A percentile compares a stretch with the other conserved stretches of the same genome.
These are phyloP conservation scores for Teunomyces lycoperdinae DNA, from an alignment of 805 yeast species.

Conservation along the genomic window DNA sequence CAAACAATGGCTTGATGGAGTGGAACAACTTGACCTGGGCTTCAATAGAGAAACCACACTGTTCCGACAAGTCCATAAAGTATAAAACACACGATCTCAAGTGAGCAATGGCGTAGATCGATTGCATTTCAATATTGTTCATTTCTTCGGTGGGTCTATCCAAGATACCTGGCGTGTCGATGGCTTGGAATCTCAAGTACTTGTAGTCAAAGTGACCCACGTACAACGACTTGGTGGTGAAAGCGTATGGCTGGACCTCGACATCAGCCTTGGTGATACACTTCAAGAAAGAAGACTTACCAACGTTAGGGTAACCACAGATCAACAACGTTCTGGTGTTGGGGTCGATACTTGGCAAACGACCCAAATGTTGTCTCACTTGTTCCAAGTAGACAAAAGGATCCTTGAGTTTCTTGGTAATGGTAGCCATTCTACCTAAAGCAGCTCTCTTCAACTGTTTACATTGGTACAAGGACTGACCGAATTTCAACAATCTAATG, in stretches of 20 bases:
- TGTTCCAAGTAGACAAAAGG: conserved; percentile 92
- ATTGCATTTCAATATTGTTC: conserved; percentile 99
- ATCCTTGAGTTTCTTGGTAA: conserved; percentile 91
- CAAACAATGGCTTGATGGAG: conserved; percentile 94
- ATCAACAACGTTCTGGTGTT: conserved; percentile 95
- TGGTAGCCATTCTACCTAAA: conserved; percentile 99
- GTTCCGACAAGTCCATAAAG: conserved; percentile 98
- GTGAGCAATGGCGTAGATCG: conserved; percentile 98
- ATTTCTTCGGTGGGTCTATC: conserved; percentile 99
- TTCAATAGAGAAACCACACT: conserved; percentile 97
- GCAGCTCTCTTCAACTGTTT: conserved; percentile 98
- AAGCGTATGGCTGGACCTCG: conserved; percentile 98
- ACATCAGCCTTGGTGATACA: conserved; percentile 97
- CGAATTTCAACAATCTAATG: conserved; percentile 88
- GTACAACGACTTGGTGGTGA: conserved; percentile 94
- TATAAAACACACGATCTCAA: conserved; percentile 93
- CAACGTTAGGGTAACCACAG: conserved; percentile 99
- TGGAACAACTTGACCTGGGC: conserved; percentile 97
- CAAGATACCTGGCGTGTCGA: conserved; percentile 98
- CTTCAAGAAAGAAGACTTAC: conserved; percentile 92
- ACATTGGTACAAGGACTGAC: conserved; percentile 97
- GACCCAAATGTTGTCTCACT: conserved; percentile 98
- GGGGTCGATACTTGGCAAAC: conserved; percentile 97
- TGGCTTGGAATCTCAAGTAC: conserved; percentile 96
- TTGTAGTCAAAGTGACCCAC: conserved; percentile 99